These are phyloP conservation scores for Zopfochytrium polystomum DNA, from an alignment of 371 early-diverging fungal species.

Conservation along the genomic window DNA sequence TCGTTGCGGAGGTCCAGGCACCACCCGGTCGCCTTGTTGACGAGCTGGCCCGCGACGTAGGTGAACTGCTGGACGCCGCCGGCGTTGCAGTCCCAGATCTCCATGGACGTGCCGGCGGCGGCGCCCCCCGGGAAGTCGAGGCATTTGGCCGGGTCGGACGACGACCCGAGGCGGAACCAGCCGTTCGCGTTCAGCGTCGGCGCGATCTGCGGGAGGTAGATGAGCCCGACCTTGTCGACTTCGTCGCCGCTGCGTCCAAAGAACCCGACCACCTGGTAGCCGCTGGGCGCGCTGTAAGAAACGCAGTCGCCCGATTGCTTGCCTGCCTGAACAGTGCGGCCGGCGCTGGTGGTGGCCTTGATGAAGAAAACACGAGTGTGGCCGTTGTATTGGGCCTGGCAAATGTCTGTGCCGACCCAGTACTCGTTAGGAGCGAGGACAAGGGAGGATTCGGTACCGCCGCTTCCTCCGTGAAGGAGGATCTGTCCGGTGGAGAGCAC, in stretches of 20 bases:
- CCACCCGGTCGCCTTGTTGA: background rate
- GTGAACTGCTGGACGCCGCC: background rate
- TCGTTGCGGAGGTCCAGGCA: background rate
- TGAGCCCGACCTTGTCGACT: background rate
- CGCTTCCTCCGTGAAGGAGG: background rate
- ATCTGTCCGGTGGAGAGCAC: background rate
- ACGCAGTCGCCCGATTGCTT: background rate
- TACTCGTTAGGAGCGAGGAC: background rate
- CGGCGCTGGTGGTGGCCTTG: background rate
- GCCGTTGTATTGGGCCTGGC: background rate
- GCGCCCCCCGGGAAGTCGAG: background rate
- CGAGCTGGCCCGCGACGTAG: background rate
- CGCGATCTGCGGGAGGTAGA: background rate
- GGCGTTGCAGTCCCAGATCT: slow-evolving; percentile 1
- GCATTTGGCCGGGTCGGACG: background rate
- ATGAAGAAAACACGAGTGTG: background rate
- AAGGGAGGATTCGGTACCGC: background rate
- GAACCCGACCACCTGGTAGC: background rate
- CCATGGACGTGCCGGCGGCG: background rate
- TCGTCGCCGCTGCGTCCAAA: background rate
- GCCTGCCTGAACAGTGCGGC: background rate
- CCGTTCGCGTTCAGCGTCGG: too few relatives aligned
- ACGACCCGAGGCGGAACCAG: background rate
- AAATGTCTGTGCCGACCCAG: background rate
- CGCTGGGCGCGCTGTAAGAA: background rate